phyloP scores from a whole-genome alignment of 1,284 basidiomycete species.

The Sutorius eximius region DNA sequence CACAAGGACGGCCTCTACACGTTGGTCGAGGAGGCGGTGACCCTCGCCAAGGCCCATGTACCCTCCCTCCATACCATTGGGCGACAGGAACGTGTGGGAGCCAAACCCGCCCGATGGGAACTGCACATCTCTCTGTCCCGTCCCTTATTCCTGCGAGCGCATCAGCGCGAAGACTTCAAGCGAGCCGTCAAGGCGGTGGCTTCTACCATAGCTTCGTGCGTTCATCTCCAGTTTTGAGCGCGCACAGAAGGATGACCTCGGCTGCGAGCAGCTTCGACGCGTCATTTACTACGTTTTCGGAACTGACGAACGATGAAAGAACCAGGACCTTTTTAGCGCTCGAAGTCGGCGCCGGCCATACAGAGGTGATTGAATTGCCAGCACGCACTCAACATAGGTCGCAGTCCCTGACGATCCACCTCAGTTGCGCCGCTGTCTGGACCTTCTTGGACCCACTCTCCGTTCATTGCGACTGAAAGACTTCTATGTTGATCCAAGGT shows the following conservation, averaged over 20 bases:
- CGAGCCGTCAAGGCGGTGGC: constrained; percentile 53
- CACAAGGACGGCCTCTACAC: constrained; percentile 42
- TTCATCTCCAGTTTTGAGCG: constrained; percentile 17
- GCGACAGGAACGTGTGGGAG: constrained; percentile 10
- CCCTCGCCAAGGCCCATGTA: constrained; percentile 42
- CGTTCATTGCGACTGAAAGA: constrained; percentile 61
- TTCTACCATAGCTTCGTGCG: constrained; percentile 49
- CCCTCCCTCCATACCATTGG: constrained; percentile 51
- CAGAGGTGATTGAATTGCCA: constrained; percentile 47
- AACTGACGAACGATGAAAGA: constrained; percentile 74
- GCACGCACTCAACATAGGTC: neutral
- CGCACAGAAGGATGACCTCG: constrained; percentile 11
- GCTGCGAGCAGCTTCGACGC: constrained; percentile 55
- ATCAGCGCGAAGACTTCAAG: constrained; percentile 72
- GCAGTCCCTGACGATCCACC: constrained; percentile 20
- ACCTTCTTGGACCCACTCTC: constrained; percentile 54
- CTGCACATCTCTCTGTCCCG: constrained; percentile 76
- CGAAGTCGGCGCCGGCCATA: constrained; percentile 76
- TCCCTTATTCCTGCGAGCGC: constrained; percentile 72
- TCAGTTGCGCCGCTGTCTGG: constrained; percentile 56
- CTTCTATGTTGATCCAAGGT: constrained; percentile 72
- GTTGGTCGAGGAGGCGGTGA: constrained; percentile 51
- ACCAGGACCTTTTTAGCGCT: constrained; percentile 73
- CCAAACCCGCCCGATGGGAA: constrained; percentile 31
- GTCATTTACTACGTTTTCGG: constrained; percentile 69